Evolutionary conservation across 139 green algal species (phyloP), one percentile per base, ranked within the genome.

Genomic region (Chlorella sp.): DNA sequence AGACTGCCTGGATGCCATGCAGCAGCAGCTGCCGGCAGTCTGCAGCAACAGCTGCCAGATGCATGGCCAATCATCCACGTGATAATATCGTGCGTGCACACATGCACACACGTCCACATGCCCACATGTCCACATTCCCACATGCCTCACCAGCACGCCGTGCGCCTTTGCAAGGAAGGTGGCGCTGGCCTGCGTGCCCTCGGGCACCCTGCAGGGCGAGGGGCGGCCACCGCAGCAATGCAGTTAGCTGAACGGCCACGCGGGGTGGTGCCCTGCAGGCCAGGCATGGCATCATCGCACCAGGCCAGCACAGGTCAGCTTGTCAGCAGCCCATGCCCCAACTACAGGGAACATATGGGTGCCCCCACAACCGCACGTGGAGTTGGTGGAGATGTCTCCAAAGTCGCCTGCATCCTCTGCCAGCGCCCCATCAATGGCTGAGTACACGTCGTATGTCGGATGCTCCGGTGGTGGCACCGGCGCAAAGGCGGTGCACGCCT

Each of bases 111-210:
- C n/a, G n/a, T n/a, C n/a, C n/a, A n/a, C n/a, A n/a, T n/a, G n/a
- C n/a, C n/a, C n/a, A n/a, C n/a, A n/a, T n/a, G n/a, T n/a, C n/a
- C n/a, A n/a, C n/a, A n/a, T n/a, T 51, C 7, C 44, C 9, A 51
- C 7, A 51, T 51, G 44, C 51, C 51, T 60, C 51, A 60, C 97
- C 39, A 99, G 75, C 17, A 97, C 89, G 9, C 98, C 98, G 21
- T 94, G 85, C 15, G 90, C 94, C 86, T 99, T 99, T 16, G 97
- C 95, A 28, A 99, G 82, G 79, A 99, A 99, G 16, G 89, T 94
- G 16, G 93, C 98, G 2, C 81, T 86, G 18, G 94, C 96, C 60
- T 90, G 83, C 0, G 90, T 96, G 38, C 75, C 85, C 16, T 88
- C 85, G 0, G 95, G 90, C 26, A 99, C 95, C 12, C 95, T 98